A percentile compares a stretch with the other conserved stretches of the same genome.
Evolutionary conservation across 129 eudicot species (phyloP).

Genomic region (Flaveria linearis): DNA sequence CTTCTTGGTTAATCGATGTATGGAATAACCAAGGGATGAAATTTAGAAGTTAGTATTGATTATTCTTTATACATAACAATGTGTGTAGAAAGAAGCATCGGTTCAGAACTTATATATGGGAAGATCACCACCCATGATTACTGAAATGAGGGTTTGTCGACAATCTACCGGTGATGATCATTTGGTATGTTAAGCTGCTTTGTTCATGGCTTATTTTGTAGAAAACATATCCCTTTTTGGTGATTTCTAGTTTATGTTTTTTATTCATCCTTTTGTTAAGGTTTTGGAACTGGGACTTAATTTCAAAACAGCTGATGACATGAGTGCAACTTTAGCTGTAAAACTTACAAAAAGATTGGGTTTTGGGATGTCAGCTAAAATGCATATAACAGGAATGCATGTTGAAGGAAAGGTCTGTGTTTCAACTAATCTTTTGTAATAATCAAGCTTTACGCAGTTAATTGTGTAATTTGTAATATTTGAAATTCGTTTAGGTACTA

Average conservation of each 20-base stretch:
- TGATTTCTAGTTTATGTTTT: not conserved
- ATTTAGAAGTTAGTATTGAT: slow-evolving; percentile 8
- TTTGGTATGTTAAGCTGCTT: slow-evolving; percentile 50
- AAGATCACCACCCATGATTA: slow-evolving; percentile 86
- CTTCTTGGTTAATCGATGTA: not conserved
- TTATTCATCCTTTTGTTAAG: slow-evolving; percentile 34
- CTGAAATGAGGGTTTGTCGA: slow-evolving; percentile 87
- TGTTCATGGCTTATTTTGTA: not conserved
- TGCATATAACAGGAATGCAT: slow-evolving; percentile 93
- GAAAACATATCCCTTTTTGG: not conserved
- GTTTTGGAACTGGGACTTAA: slow-evolving; percentile 88
- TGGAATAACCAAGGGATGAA: not conserved
- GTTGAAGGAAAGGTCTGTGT: slow-evolving; percentile 86
- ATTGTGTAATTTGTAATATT: slow-evolving; percentile 5
- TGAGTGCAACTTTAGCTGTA: slow-evolving; percentile 81
- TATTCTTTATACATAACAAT: slow-evolving; percentile 18
- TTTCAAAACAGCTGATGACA: slow-evolving; percentile 82
- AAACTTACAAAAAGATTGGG: slow-evolving; percentile 78
- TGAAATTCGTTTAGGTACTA: slow-evolving; percentile 54
- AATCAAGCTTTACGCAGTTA: slow-evolving; percentile 11
- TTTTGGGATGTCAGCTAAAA: slow-evolving; percentile 74
- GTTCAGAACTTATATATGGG: slow-evolving; percentile 83
- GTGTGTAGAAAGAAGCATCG: slow-evolving; percentile 56
- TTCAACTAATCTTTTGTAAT: not conserved
- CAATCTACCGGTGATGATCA: slow-evolving; percentile 77